Evolutionary conservation across 257 asterid species (phyloP).

Genomic region (Nicotiana paniculata): DNA sequence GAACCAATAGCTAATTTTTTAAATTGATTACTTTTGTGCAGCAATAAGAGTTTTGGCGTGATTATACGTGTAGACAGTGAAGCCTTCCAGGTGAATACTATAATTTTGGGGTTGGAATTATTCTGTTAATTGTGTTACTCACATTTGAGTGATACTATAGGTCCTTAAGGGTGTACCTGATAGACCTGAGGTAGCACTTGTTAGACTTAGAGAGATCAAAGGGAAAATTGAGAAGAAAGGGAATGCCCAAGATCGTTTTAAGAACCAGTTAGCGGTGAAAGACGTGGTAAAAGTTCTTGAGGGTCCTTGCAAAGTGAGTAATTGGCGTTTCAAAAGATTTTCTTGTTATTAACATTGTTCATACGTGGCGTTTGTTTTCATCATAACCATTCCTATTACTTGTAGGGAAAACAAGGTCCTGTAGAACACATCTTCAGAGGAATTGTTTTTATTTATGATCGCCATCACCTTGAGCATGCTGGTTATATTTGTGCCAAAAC

Average conservation of each 20-base stretch:
- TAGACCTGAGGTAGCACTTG: constrained; percentile 91
- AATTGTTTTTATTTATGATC: constrained; percentile 69
- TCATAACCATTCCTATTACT: neutral
- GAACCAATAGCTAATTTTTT: neutral
- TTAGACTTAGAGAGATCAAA: constrained; percentile 84
- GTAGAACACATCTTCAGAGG: constrained; percentile 81
- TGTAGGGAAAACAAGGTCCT: constrained; percentile 93
- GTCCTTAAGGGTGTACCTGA: constrained; percentile 94
- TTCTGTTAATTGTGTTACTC: constrained; percentile 13
- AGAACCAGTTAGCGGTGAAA: constrained; percentile 71
- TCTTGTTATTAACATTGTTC: neutral
- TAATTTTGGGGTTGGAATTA: neutral
- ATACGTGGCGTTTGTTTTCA: constrained; percentile 9
- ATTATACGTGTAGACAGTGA: constrained; percentile 94
- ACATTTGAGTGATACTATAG: constrained; percentile 34
- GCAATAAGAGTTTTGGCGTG: constrained; percentile 89
- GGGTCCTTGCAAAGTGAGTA: constrained; percentile 81
- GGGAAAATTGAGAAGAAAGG: constrained; percentile 69
- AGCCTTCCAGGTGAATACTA: constrained; percentile 71
- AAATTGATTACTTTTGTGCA: constrained; percentile 27
- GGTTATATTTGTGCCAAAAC: constrained; percentile 91
- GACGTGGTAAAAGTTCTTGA: constrained; percentile 84
- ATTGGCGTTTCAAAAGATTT: neutral
- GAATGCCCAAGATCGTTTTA: constrained; percentile 61
- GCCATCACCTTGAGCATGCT: constrained; percentile 97